These are phyloP conservation scores for Dipodascopsis uninucleata DNA, from an alignment of 805 yeast genomes.

Conservation along the genomic window DNA sequence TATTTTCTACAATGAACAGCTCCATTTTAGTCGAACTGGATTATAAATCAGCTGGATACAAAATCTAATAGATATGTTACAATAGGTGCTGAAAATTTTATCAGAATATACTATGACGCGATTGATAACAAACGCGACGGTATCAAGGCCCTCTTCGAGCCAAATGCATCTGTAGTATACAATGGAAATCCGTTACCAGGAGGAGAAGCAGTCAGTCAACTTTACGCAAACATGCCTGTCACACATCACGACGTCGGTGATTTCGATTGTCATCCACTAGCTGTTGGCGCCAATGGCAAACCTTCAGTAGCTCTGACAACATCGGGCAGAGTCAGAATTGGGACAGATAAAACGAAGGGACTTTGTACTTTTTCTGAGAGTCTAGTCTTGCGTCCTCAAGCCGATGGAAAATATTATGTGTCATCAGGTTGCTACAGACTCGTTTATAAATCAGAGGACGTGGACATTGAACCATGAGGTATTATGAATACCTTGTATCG, in stretches of 20 bases:
- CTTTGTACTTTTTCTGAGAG: constrained; percentile 36
- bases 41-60: no score
- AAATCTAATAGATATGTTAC: neutral
- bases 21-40: no score
- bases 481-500: no score
- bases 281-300: constrained; percentile 24
- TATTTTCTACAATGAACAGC: no score
- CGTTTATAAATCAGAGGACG: constrained; percentile 36
- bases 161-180: constrained; percentile 41
- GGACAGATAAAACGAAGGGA: constrained; percentile 33
- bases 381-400: constrained; percentile 23
- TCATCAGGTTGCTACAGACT: constrained; percentile 33
- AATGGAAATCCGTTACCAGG: constrained; percentile 44
- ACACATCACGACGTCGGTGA: constrained; percentile 38
- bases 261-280: constrained; percentile 40
- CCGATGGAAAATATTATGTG: constrained; percentile 32
- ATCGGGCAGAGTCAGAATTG: constrained; percentile 38
- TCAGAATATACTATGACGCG: constrained; percentile 35
- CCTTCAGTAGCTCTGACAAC: constrained; percentile 34
- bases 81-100: constrained; percentile 45
- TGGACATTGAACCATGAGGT: constrained; percentile 17
- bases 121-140: constrained; percentile 35
- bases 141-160: constrained; percentile 29
- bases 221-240: constrained; percentile 37
- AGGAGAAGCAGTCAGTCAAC: constrained; percentile 36